Base-by-base conservation (phyloP, 1,284 basidiomycete genomes). In the Athelia sp. region DNA sequence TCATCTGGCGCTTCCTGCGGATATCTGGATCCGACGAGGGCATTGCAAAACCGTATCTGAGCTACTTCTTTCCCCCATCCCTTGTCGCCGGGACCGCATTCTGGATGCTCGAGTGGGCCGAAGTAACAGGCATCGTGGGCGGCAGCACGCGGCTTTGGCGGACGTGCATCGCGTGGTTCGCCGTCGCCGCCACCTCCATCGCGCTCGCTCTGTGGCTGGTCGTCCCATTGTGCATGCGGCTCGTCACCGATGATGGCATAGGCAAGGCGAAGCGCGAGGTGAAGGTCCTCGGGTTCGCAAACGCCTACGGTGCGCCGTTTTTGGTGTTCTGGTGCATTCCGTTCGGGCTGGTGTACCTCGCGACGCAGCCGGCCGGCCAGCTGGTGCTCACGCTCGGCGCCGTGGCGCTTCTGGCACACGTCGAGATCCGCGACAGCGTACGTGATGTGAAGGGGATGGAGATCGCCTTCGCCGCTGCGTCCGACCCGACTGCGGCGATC, bases 271-370 rank as follows among this genome's bases (percentile, higher is more conserved):
- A 69, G 49, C 63, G 62, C 11, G 70, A 79, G 58, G 79, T 93
- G 46, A 79, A 78, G 17, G 78, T 98, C 0, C 69, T 93, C 1
- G 94, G 96, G 0, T 97, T 90, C 60, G 89, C 90, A 0, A 98
- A 99, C 65, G 82, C 89, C 0, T 92, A 87, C 57, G 97, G 94
- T 2, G 84, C 93, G 17, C 83, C 87, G 0, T 97, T 93, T 65
- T 68, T 95, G 47, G 70, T 98, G 43, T 89, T 97, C 60, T 83
- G 87, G 74, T 74, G 79, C 17, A 74, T 89, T 23, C 68, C 76
- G 36, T 79, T 95, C 46, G 71, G 76, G 13, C 50, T 88, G 21
- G 70, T 86, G 10, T 93, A 86, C 67, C 66, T 84, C 26, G 72
- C 83, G 4, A 82, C 79, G 10, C 92, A 93, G 57, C 79, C 94